Conservation (phyloP, 805 yeast genomes). For the Yarrowia bubula region DNA sequence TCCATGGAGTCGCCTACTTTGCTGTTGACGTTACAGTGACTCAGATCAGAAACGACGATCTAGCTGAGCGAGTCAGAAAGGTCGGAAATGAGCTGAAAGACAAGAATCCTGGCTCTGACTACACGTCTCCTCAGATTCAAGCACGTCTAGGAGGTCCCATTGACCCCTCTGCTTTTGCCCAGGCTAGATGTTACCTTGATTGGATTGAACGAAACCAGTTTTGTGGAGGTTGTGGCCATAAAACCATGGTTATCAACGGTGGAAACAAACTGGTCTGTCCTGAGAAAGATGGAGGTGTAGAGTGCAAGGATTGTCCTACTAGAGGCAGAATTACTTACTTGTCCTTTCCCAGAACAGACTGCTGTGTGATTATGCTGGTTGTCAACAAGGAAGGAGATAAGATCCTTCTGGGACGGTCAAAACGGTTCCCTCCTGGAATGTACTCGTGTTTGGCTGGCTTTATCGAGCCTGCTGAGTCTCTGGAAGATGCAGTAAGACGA, state of each 20-base stretch:
- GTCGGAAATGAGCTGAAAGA: conserved; percentile 10
- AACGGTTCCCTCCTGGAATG: conserved; percentile 59
- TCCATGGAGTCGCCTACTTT: conserved; percentile 43
- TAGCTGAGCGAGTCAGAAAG: conserved; percentile 32
- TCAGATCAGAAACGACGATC: conserved; percentile 27
- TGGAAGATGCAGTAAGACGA: conserved; percentile 81
- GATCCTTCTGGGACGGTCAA: conserved; percentile 68
- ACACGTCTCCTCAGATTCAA: conserved; percentile 20
- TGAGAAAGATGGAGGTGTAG: conserved; percentile 35
- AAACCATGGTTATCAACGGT: conserved; percentile 43
- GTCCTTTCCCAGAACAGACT: conserved; percentile 89
- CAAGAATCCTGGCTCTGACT: conserved; percentile 26
- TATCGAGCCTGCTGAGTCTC: conserved; percentile 91
- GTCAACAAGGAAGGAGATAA: conserved; percentile 58
- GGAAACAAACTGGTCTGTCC: conserved; percentile 45
- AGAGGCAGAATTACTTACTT: conserved; percentile 61
- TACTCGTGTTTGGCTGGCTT: conserved; percentile 92
- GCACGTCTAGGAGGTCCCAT: conserved; percentile 34
- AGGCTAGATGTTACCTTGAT: conserved; percentile 79
- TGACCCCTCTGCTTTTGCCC: conserved; percentile 71
- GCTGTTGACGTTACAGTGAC: conserved; percentile 40
- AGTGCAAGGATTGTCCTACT: conserved; percentile 39
- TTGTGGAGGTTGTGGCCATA: conserved; percentile 83
- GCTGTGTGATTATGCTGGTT: conserved; percentile 80
- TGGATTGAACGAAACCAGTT: conserved; percentile 73